Conservation (phyloP, 2,329 filamentous ascomycete genomes). For the Biscogniauxia mediterranea region DNA sequence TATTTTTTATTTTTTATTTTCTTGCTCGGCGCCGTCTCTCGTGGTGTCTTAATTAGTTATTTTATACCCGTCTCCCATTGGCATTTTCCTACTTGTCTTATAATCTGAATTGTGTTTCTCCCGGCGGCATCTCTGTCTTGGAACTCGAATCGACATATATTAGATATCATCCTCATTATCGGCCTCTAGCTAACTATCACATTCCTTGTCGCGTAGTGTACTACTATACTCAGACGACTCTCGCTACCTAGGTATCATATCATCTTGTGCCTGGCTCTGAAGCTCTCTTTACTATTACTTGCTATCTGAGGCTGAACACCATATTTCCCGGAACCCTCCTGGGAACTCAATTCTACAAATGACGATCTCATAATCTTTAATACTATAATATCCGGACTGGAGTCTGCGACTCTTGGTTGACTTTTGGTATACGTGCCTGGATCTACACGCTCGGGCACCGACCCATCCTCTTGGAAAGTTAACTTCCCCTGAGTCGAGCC, state of each 20-base stretch:
- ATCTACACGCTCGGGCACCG: constrained; percentile 13
- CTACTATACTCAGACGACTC: constrained; percentile 13
- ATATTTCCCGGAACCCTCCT: constrained; percentile 9
- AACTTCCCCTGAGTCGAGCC: constrained; percentile 1
- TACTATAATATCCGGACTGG: constrained; percentile 28
- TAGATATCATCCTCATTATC: constrained; percentile 19
- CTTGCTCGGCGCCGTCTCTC: constrained; percentile 11
- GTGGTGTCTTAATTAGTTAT: constrained; percentile 19
- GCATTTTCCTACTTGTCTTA: constrained; percentile 28
- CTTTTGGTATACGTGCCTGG: constrained; percentile 13
- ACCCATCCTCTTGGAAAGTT: constrained; percentile 11
- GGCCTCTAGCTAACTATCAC: constrained; percentile 23
- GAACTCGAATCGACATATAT: constrained; percentile 29
- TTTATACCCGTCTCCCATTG: constrained; percentile 21
- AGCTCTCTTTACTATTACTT: constrained; percentile 7
- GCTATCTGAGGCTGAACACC: constrained; percentile 7
- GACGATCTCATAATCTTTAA: constrained; percentile 30
- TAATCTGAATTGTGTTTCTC: constrained; percentile 24
- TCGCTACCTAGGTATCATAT: constrained; percentile 1
- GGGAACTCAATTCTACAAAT: constrained; percentile 19
- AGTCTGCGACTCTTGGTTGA: constrained; percentile 31
- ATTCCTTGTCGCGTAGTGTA: constrained; percentile 29
- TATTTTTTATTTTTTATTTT: constrained; percentile 13
- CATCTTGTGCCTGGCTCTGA: constrained; percentile 4
- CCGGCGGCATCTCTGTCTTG: constrained; percentile 29